Evolutionary conservation across 2,329 filamentous ascomycete genomes (phyloP), one percentile per base, ranked within the genome.

Genomic region (Byssochlamys sp.): DNA sequence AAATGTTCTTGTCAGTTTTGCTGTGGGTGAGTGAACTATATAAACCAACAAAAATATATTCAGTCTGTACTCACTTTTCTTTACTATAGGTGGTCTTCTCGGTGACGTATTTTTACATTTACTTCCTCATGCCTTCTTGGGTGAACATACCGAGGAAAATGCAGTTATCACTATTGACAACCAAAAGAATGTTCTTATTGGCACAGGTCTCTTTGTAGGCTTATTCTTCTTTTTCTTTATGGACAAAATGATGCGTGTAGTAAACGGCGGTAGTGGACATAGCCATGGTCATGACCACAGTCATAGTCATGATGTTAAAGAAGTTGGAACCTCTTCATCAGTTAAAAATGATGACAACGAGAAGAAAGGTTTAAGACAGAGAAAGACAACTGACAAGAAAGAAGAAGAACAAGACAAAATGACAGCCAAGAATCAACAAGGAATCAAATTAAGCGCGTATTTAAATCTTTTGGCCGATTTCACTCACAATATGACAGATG

Each of bases 401-500:
- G 29, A 63, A 45, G 59, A 64, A 45, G 54, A 58, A 24, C 31
- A 48, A 3, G 61, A 72, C 7, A 72, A 77, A 56, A 84, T 84
- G 68, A 84, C n/a, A n/a, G n/a, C n/a, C n/a, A n/a, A 89, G 65
- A 80, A 86, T 55, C 92, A 85, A 72, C 84, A 89, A n/a, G 91
- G 88, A 65, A 87, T 95, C 57, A 95, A 94, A 76, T 81, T 97
- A 14, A 91, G 88, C 12, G 92, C 91, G 25, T 92, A 95, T 71
- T 82, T 97, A 35, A 97, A 97, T 73, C 82, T 99, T 58, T 94
- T 97, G 78, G 91, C 92, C 59, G 91, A 97, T 73, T 97, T 97
- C 71, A 97, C 94, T 0, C 94, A 99, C 78, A 97, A 99, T 76
- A 96, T 99, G 70, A 97, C 94, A 28, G 94, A 99, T 67, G 94